Conservation (phyloP, 306 rosid species). For the Cicer judaicum region DNA sequence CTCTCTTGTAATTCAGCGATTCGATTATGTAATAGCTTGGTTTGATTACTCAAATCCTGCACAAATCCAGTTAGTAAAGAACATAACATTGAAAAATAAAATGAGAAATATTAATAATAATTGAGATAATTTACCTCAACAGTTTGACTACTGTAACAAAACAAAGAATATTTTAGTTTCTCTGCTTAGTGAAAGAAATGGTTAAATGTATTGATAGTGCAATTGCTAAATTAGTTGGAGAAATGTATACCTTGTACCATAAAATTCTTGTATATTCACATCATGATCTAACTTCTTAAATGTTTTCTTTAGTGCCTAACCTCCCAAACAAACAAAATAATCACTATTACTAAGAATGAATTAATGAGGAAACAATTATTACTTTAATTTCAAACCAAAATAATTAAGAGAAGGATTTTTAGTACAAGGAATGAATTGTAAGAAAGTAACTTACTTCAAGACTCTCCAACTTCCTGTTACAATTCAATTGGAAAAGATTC, state of each 20-base stretch:
- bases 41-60: slow-evolving; percentile 71
- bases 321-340: slow-evolving; percentile 46
- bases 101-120: background rate
- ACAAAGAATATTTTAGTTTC: slow-evolving; percentile 28
- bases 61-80: slow-evolving; percentile 10
- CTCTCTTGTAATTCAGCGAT: slow-evolving; percentile 72
- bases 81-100: slow-evolving; percentile 14
- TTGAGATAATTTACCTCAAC: slow-evolving; percentile 56
- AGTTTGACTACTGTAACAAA: slow-evolving; percentile 74
- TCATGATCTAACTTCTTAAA: slow-evolving; percentile 57
- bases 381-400: background rate
- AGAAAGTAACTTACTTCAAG: slow-evolving; percentile 69
- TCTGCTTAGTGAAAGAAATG: background rate
- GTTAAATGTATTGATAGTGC: background rate
- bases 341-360: slow-evolving; percentile 27
- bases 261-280: slow-evolving; percentile 67
- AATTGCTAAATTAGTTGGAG: slow-evolving; percentile 10
- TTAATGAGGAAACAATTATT: background rate
- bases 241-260: slow-evolving; percentile 65
- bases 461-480: slow-evolving; percentile 84
- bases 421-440: slow-evolving; percentile 23
- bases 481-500: slow-evolving; percentile 43
- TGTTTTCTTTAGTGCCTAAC: slow-evolving; percentile 41
- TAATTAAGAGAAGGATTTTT: background rate
- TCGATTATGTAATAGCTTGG: slow-evolving; percentile 54